phyloP scores from a whole-genome alignment of 2,329 filamentous ascomycete species.

The Phaeosphaeriaceae sp. region DNA sequence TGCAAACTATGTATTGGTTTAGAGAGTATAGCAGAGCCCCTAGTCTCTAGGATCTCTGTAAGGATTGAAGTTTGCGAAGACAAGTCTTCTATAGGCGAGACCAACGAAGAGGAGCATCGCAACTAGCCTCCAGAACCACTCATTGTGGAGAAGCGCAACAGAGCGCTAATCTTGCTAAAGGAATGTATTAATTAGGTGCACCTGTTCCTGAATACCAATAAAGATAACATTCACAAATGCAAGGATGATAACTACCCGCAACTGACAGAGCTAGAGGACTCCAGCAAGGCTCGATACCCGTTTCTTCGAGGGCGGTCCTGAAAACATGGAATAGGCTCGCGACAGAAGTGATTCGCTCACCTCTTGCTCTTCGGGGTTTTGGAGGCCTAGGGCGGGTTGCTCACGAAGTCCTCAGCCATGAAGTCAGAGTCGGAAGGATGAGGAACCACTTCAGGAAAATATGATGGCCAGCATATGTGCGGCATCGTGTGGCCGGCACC shows the following conservation, averaged over 20 bases:
- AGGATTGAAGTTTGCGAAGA: constrained; percentile 1
- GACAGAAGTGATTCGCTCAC: background rate
- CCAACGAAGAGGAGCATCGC: constrained; percentile 7
- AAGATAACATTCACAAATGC: constrained; percentile 1
- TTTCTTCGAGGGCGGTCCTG: background rate
- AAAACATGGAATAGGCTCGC: background rate
- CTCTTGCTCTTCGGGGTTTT: background rate
- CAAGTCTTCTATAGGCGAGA: constrained; percentile 6
- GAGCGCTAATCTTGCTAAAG: constrained; percentile 8
- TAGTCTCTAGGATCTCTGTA: constrained; percentile 4
- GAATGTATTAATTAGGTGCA: constrained; percentile 14
- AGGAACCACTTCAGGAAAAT: background rate
- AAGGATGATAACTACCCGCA: background rate
- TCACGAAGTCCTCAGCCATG: constrained; percentile 1
- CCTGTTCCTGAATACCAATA: constrained; percentile 7
- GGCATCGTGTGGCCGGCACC: background rate
- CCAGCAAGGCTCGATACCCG: background rate
- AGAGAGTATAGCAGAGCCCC: constrained; percentile 12
- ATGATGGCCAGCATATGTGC: background rate
- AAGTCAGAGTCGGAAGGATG: background rate
- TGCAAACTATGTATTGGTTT: constrained; percentile 6
- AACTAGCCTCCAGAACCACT: constrained; percentile 13
- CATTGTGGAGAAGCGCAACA: constrained; percentile 12
- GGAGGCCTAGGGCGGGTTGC: background rate
- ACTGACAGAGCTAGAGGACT: background rate